These are phyloP conservation scores for Zangia roseola DNA, from an alignment of 768 basidiomycete genomes.

Conservation along the genomic window DNA sequence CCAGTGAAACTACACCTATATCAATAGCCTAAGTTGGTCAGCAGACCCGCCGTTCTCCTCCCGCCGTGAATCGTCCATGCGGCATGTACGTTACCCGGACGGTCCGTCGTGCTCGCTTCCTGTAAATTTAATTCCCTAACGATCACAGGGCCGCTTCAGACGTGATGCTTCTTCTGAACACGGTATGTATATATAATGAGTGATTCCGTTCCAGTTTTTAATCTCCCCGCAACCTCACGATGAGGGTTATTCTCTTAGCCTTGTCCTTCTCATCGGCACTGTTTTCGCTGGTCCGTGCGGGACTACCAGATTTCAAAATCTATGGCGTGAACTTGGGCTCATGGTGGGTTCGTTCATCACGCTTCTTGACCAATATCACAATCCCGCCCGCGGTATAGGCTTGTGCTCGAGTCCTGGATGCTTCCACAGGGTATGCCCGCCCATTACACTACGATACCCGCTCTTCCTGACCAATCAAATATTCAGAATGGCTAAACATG, in stretches of 20 bases:
- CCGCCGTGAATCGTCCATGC: background rate
- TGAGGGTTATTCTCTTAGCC: conserved; percentile 17
- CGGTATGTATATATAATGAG: conserved; percentile 15
- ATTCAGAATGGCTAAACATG: conserved; percentile 68
- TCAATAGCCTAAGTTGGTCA: background rate
- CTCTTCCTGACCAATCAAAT: background rate
- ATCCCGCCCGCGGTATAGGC: conserved; percentile 42
- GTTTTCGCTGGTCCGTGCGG: conserved; percentile 18
- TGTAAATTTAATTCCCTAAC: background rate
- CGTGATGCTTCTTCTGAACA: background rate
- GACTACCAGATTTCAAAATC: conserved; percentile 42
- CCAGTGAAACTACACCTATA: no score
- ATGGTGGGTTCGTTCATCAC: conserved; percentile 41
- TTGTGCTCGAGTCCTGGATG: conserved; percentile 83
- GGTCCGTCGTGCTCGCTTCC: background rate
- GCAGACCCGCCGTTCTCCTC: conserved; percentile 1
- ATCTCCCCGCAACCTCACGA: conserved; percentile 6
- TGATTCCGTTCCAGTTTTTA: background rate
- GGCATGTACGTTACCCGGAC: background rate
- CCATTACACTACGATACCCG: background rate
- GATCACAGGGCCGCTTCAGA: conserved; percentile 3
- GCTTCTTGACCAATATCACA: background rate
- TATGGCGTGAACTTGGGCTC: conserved; percentile 74
- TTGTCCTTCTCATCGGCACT: conserved; percentile 16
- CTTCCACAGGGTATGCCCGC: conserved; percentile 52